Base-by-base conservation (phyloP, 495 filamentous ascomycete species). In the Cetradonia linearis region DNA sequence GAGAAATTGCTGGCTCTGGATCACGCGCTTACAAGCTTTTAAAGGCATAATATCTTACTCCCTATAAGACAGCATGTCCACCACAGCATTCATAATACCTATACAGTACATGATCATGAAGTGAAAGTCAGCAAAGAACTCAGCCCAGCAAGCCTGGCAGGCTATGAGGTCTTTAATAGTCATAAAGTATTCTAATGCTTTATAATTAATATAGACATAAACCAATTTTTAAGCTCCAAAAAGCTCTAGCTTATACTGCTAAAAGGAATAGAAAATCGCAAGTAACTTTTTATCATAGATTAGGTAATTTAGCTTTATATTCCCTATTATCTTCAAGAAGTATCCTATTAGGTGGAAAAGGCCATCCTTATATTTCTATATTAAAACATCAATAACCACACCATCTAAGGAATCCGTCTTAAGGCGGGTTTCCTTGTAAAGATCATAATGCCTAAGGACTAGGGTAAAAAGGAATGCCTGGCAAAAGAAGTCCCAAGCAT, bases 121-220 rank as follows among this genome's bases (percentile, higher is more conserved):
- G 23, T 50, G 3, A n/a, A 50, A 50, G 23, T 28, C 5, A 7
- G 48, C 5, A 4, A 50, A 28, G 48, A 50, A 50, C 23, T 50
- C 25, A 28, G 11, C 23, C 48, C 48, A 50, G 7, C 48, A 6
- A 31, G 48, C 48, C 27, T 50, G 25, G 20, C 25, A 9, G 7
- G 11, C 4, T 4, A 4, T 55, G 6, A 37, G 36, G 10, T 55
- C 23, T 27, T 55, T 36, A 18, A 27, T 30, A 55, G 53, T 14
- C 62, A 76, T 47, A 25, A 47, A 47, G 44, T 18, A 47, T 18
- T 47, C 44, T 4, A 47, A 18, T 5, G 5, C 10, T 10, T 36
- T 36, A 36, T 36, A 10, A 36, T 36, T 18, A 46, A 13, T 46
- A 46, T 8, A 8, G 5, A 46, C n/a, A 46, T 46, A 7, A 8